A percentile compares a stretch with the other conserved stretches of the same genome.
phyloP scores from a whole-genome alignment of 768 basidiomycete species.

The Lentinula raphanica region DNA sequence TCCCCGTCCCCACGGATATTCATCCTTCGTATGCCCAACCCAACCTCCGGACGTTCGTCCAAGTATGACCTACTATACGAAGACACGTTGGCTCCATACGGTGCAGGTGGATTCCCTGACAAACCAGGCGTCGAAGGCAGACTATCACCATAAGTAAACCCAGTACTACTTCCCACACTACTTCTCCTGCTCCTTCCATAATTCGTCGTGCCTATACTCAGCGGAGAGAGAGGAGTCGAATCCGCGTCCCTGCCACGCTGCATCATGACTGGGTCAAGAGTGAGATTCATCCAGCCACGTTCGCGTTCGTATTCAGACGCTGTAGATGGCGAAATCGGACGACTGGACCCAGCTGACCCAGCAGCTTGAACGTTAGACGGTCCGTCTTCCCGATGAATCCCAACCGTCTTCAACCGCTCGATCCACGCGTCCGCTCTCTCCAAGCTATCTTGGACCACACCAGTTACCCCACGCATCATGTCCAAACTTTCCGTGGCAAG shows the following conservation, averaged over 20 bases:
- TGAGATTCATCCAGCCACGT: not conserved
- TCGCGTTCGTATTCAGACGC: not conserved
- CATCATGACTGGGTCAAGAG: not conserved
- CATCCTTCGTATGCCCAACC: conserved; percentile 2
- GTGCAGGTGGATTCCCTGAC: not conserved
- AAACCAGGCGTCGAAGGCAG: not conserved
- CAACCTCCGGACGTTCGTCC: conserved; percentile 3
- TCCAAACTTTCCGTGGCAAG: conserved; percentile 90
- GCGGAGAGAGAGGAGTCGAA: not conserved
- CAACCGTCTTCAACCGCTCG: conserved; percentile 71
- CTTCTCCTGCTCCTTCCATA: not conserved
- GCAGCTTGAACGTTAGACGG: not conserved
- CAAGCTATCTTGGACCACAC: conserved; percentile 81
- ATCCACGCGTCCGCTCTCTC: conserved; percentile 92
- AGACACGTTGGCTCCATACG: not conserved
- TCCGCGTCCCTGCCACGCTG: not conserved
- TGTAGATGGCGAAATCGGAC: not conserved
- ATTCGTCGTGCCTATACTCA: not conserved
- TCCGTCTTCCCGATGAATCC: conserved; percentile 50
- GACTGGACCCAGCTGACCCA: not conserved
- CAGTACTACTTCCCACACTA: not conserved
- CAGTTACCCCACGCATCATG: conserved; percentile 87
- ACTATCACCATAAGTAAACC: not conserved
- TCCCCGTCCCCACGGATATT: not conserved
- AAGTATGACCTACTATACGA: not conserved